These are phyloP conservation scores for Diaporthe destruens DNA, from an alignment of 2,329 filamentous ascomycete genomes.

Conservation along the genomic window DNA sequence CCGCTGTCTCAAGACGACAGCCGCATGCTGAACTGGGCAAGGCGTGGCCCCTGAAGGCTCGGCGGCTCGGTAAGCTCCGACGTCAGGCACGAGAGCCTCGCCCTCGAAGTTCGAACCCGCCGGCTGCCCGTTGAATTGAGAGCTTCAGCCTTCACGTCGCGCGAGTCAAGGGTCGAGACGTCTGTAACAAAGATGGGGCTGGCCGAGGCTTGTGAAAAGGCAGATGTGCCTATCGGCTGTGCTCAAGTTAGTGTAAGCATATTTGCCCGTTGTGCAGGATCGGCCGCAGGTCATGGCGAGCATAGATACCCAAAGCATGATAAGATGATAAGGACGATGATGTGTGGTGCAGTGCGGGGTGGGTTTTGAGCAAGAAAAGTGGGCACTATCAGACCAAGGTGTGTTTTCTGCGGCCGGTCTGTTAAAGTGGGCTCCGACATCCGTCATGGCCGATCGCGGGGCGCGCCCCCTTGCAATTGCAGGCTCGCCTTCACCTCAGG, in stretches of 20 bases:
- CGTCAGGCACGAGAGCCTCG: slow-evolving; percentile 17
- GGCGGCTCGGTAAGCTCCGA: slow-evolving; percentile 35
- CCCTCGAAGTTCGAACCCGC: background rate
- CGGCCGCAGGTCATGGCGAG: background rate
- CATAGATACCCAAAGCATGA: background rate
- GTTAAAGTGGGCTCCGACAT: slow-evolving; percentile 4
- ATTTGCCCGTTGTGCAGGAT: background rate
- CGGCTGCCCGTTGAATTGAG: slow-evolving; percentile 6
- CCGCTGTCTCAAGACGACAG: slow-evolving; percentile 37
- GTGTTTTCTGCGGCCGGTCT: background rate
- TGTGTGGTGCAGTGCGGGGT: slow-evolving; percentile 6
- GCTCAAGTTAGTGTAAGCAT: background rate
- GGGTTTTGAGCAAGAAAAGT: background rate
- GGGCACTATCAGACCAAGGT: background rate
- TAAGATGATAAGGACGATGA: background rate
- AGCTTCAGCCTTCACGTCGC: background rate
- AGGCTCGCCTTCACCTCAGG: background rate
- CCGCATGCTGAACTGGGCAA: slow-evolving; percentile 27
- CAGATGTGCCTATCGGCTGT: background rate
- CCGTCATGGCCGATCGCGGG: slow-evolving; percentile 28
- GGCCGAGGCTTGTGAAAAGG: background rate
- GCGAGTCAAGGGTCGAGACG: slow-evolving; percentile 8
- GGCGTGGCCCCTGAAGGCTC: slow-evolving; percentile 23
- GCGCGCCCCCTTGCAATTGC: background rate
- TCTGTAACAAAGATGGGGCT: slow-evolving; percentile 19